Base-by-base conservation (phyloP, 805 yeast species). In the Maudiozyma turicensis region DNA sequence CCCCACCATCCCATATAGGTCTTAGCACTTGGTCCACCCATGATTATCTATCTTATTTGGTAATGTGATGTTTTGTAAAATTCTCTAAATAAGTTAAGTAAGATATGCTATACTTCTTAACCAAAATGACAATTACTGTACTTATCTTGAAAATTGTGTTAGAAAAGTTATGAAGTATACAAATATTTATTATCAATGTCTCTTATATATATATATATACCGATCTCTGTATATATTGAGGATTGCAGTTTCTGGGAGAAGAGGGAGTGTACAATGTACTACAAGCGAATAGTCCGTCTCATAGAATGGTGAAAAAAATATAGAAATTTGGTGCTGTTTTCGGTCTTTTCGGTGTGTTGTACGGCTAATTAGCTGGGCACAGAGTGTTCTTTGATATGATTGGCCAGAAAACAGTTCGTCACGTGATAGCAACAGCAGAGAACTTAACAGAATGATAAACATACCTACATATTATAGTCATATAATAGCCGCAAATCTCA, bases 1-100 rank as follows among this genome's bases (percentile, higher is more conserved):
- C 97, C 97, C 97, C 97, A 89, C 96, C 96, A 89, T 61, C 97
- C 97, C 91, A 86, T 83, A 66, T 84, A 89, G 64, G 88, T 67
- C 60, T 77, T 80, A 61, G 83, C 82, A 60, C 79, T 78, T 67
- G 84, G 84, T 65, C 84, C 86, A 67, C 78, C 85, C 88, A 83
- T 83, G 15, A 14, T 15, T 43, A 30, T n/a, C 28, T 37, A 28
- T 35, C 13, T 35, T n/a, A 35, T 35, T 5, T 35, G 26, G 26
- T 20, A 20, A 20, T 20, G 26, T 37, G 8, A 11, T 14, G 4
- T 4, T n/a, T n/a, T 37, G 20, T 9, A 37, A 37, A 9, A 8
- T n/a, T 14, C 40, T n/a, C 2, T 37, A 28, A 30, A 14, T 14
- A 26, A 15, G 10, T 40, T 9, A 8, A 20, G 26, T 20, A 20